A percentile compares a stretch with the other conserved stretches of the same genome.
phyloP scores from a whole-genome alignment of 371 early-diverging fungal genomes.

The Mortierella sp. region DNA sequence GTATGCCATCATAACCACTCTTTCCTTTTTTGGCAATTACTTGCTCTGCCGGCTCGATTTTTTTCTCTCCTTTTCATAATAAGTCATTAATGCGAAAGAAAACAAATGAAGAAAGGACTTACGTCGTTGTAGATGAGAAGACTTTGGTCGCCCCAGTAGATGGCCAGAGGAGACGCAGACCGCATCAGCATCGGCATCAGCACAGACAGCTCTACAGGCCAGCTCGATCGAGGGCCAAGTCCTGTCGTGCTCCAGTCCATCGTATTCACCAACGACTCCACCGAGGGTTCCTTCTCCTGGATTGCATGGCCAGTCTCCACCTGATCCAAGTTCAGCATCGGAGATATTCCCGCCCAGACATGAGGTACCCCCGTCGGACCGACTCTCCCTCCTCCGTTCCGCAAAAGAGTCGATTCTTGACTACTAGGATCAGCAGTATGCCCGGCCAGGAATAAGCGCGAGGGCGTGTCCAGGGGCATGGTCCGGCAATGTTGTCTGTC shows the following conservation, averaged over 20 bases:
- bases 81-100: background rate
- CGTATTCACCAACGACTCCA: conserved; percentile 23
- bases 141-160: conserved; percentile 48
- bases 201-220: conserved; percentile 34
- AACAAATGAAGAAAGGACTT: conserved; percentile 23
- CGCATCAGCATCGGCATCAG: conserved; percentile 19
- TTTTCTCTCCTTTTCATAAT: background rate
- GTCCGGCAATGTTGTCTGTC: conserved; percentile 6
- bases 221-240: conserved; percentile 33
- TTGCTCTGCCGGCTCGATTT: background rate
- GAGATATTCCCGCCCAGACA: conserved; percentile 34
- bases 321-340: conserved; percentile 17
- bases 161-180: conserved; percentile 33
- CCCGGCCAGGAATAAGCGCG: background rate
- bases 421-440: background rate
- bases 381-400: background rate
- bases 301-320: background rate
- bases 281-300: background rate
- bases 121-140: conserved; percentile 51
- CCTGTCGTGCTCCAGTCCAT: conserved; percentile 47
- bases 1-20: conserved; percentile 8
- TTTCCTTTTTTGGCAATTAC: background rate
- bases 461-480: background rate
- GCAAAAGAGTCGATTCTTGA: background rate
- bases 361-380: conserved; percentile 10